Base-by-base conservation (phyloP, 371 early-diverging fungal species). In the Lichtheimia hyalospora region DNA sequence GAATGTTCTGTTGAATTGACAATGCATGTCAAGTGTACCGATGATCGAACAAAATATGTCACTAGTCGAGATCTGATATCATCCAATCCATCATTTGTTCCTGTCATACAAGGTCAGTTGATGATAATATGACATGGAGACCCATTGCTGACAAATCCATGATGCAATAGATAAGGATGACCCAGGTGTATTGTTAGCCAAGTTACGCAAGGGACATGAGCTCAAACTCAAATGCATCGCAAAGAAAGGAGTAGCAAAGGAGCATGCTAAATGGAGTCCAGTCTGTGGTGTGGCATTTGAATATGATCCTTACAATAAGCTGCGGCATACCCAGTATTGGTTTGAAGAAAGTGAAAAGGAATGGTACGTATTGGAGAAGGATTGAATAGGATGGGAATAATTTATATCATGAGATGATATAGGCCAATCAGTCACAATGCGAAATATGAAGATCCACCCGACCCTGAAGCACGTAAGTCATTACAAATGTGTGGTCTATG, bases 231-330 rank as follows among this genome's bases (percentile, higher is more conserved):
- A 88, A 64, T 92, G 93, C 57, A 87, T 92, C 54, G 94, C 92
- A 13, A 92, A 92, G 66, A 94, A 94, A 75, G 99, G 99, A 23
- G 94, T 91, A 23, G 96, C 92, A 20, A 97, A 98, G 73, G 96
- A 95, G 61, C 99, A 99, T 77, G 93, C 99, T 24, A 99, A 99
- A 71, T 99, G 99, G 99, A 92, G 92, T 59, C 99, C 99, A 27
- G 93, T 94, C 27, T 84, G 92, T 60, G 97, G 91, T 13, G 90
- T 99, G 3, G 85, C 91, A 1, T 99, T 97, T 73, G 97, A 96
- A 67, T 99, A 99, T 67, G 99, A 99, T 70, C 96, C 95, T 49
- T 89, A 96, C 72, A 99, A 99, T 78, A 89, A 87, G 62, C 70
- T 97, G 54, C 74, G 94, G 54, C 98, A 98, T 67, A 91, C 97